Base-by-base conservation (phyloP, 306 rosid genomes). In the Rosa multiflora region DNA sequence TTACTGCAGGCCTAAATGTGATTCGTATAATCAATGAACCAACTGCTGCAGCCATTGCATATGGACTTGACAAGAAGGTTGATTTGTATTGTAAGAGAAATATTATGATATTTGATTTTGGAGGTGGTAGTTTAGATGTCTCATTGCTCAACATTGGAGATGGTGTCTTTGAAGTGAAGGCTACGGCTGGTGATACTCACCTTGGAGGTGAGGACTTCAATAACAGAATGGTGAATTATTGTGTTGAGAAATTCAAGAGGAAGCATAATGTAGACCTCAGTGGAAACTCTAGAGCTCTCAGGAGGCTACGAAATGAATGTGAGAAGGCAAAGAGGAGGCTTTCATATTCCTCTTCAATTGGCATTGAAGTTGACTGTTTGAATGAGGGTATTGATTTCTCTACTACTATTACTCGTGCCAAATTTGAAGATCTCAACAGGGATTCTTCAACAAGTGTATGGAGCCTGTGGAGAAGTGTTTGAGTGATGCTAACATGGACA, bases 11-110 rank as follows among this genome's bases (percentile, higher is more conserved):
- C 1, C 81, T 78, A 6, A 55, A 69, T 3, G 69, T 78, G 12
- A 78, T 78, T 23, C 56, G 47, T 13, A 78, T 78, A 2, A 78
- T 78, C 76, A 69, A 78, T 1, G 59, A 78, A 17, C 81, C 81
- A 2, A 78, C 75, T 0, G 76, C 59, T 0, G 69, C 81, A 15
- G 75, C 75, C 0, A 23, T 68, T 55, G 81, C 75, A 0, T 78
- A 53, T 26, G 81, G 69, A 1, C 13, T 69, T 44, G 81, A 78
- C n/a, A 68, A 3, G 47, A 78, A 68, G 67, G 26, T 53, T 2
- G 74, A 35, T 17, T 35, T 4, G 42, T 39, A 23, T 8, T 1
- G 80, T 7, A n/a, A 68, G 75, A 77, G 51, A 77, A 74, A 37
- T n/a, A 26, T 74, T 4, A 10, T 74, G 52, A 56, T 74, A n/a